These are phyloP conservation scores for Silene coronaria DNA, from an alignment of 179 eudicot species.

Conservation along the genomic window DNA sequence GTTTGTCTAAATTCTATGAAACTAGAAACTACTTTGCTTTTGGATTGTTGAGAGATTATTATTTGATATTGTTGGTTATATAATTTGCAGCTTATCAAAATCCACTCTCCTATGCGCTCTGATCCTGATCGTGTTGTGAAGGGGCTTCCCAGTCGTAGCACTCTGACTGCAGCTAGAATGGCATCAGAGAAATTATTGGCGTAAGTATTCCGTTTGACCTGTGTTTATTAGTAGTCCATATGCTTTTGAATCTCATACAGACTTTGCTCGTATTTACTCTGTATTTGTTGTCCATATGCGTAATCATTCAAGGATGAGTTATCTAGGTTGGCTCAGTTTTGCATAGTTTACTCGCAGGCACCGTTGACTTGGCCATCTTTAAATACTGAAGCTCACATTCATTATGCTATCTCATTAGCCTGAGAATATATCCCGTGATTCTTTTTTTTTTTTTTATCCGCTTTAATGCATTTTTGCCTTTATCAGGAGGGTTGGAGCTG, in stretches of 20 bases:
- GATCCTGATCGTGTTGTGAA: slow-evolving; percentile 80
- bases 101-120: slow-evolving; percentile 93
- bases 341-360: too few species aligned
- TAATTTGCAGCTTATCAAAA: slow-evolving; percentile 63
- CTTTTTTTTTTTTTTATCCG: not conserved
- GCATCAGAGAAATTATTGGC: slow-evolving; percentile 74
- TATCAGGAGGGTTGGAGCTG: slow-evolving; percentile 80
- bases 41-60: not conserved
- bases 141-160: slow-evolving; percentile 66
- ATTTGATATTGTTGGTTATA: slow-evolving; percentile 9
- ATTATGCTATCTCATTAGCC: not conserved
- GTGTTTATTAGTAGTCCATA: not conserved
- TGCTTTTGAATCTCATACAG: not conserved
- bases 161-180: slow-evolving; percentile 62
- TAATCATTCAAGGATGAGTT: too few species aligned
- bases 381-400: too few species aligned
- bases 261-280: not conserved
- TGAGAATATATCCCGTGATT: not conserved
- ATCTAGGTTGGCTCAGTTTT: too few species aligned
- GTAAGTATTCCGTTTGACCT: slow-evolving; percentile 30
- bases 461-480: not conserved
- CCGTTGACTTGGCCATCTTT: too few species aligned
- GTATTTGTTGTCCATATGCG: not conserved
- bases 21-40: not conserved
- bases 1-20: not conserved